Percentiles rank a stretch among this genome's conserved stretches.
Conservation (phyloP, 345 rosid species). For the Carallia brachiata region DNA sequence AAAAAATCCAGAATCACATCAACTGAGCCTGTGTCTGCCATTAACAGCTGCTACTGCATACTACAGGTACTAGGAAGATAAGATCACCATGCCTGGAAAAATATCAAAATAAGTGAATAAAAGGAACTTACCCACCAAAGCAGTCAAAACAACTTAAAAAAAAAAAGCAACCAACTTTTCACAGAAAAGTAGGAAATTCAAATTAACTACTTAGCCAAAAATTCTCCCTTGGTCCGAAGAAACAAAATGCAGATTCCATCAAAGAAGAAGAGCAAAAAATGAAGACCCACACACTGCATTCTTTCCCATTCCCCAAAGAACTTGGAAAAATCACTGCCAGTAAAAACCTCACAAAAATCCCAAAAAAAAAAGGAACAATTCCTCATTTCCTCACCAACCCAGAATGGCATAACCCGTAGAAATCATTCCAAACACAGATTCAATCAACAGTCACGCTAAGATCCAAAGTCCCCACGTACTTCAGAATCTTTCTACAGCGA, state of each 20-base stretch:
- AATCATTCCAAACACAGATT: background rate
- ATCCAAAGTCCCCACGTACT: background rate
- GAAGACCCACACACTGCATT: too few relatives aligned
- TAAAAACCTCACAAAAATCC: background rate
- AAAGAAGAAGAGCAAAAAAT: background rate
- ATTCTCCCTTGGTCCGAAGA: background rate
- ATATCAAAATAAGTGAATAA: background rate
- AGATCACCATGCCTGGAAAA: conserved; percentile 37
- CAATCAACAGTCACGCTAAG: background rate
- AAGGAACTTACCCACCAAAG: background rate
- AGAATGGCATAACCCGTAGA: background rate
- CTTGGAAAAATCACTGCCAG: background rate
- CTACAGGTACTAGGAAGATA: conserved; percentile 26
- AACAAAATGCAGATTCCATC: background rate
- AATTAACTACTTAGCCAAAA: background rate
- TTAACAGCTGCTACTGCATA: conserved; percentile 30
- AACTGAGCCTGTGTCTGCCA: conserved; percentile 66
- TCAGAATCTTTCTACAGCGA: too few relatives aligned
- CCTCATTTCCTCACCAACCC: background rate
- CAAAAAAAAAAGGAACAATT: background rate
- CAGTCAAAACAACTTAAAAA: background rate
- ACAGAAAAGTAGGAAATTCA: background rate
- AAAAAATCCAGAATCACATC: conserved; percentile 83
- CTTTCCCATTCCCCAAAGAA: too few relatives aligned
- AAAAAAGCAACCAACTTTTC: background rate